Percentiles rank a stretch among this genome's conserved stretches.
These are phyloP conservation scores for Candida tropicalis DNA, from an alignment of 1,139 yeast genomes.

Conservation along the genomic window DNA sequence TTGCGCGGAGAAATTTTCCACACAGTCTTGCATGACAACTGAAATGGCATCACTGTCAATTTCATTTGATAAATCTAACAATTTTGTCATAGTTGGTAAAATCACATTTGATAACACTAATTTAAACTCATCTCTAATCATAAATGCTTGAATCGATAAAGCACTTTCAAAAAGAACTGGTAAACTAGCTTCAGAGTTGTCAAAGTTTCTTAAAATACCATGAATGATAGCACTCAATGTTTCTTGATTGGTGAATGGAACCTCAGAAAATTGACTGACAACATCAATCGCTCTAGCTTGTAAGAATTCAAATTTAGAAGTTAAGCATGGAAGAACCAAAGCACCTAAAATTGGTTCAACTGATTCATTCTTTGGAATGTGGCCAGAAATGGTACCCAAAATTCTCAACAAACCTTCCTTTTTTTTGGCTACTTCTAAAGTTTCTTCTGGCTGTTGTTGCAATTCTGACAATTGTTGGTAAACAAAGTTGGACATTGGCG, in stretches of 20 bases:
- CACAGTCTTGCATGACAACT: constrained; percentile 94
- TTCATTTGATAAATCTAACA: constrained; percentile 74
- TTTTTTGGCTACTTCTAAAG: constrained; percentile 63
- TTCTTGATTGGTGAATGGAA: constrained; percentile 53
- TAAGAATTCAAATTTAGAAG: constrained; percentile 68
- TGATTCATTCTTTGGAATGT: constrained; percentile 54
- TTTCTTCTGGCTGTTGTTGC: constrained; percentile 38
- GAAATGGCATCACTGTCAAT: constrained; percentile 88
- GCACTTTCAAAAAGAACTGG: constrained; percentile 88
- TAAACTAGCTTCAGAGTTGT: constrained; percentile 45
- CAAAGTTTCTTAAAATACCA: constrained; percentile 66
- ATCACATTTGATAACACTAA: constrained; percentile 69
- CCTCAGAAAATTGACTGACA: constrained; percentile 66
- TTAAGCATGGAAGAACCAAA: constrained; percentile 73
- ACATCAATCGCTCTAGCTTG: constrained; percentile 86
- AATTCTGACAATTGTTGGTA: constrained; percentile 53
- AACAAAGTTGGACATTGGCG: constrained; percentile 66
- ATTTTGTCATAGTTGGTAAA: constrained; percentile 79
- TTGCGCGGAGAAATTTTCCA: constrained; percentile 84
- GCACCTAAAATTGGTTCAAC: constrained; percentile 70
- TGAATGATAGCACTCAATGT: constrained; percentile 60
- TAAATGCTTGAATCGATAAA: constrained; percentile 79
- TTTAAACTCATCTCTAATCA: constrained; percentile 65
- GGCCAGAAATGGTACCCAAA: constrained; percentile 69
- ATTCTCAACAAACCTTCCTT: constrained; percentile 83